These are phyloP conservation scores for Sclerotinia sclerotiorum DNA, from an alignment of 2,329 filamentous ascomycete species.

Conservation along the genomic window DNA sequence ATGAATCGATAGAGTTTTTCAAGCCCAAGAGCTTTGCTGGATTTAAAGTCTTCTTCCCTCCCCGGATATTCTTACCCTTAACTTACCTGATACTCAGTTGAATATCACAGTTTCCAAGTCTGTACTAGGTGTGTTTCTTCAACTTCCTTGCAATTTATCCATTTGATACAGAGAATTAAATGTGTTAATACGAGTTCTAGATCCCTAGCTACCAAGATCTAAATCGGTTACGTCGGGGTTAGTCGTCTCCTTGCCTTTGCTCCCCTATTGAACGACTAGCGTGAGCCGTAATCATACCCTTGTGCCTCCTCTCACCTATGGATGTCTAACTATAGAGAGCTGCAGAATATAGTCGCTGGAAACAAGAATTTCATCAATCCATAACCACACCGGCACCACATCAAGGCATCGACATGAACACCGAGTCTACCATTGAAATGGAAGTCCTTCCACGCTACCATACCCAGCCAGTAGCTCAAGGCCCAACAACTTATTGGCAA, in stretches of 20 bases:
- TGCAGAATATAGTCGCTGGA: not conserved
- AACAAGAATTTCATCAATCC: not conserved
- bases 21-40: not conserved
- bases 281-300: not conserved
- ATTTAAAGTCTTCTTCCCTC: not conserved
- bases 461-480: too few species aligned
- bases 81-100: not conserved
- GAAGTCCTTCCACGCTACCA: too few species aligned
- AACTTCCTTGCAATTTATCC: not conserved
- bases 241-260: not conserved
- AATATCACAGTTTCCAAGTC: not conserved
- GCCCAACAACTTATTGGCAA: too few species aligned
- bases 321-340: not conserved
- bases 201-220: too few species aligned
- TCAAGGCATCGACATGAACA: not conserved
- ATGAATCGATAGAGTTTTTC: too few species aligned
- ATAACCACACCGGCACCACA: not conserved
- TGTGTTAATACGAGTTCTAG: too few species aligned
- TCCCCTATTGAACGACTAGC: not conserved
- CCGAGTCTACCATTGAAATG: not conserved
- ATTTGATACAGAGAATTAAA: not conserved
- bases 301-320: not conserved
- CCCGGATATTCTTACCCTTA: too few species aligned
- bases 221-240: too few species aligned
- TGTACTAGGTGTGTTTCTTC: not conserved